Base-by-base conservation (phyloP, 495 filamentous ascomycete genomes). In the Cetradonia linearis region DNA sequence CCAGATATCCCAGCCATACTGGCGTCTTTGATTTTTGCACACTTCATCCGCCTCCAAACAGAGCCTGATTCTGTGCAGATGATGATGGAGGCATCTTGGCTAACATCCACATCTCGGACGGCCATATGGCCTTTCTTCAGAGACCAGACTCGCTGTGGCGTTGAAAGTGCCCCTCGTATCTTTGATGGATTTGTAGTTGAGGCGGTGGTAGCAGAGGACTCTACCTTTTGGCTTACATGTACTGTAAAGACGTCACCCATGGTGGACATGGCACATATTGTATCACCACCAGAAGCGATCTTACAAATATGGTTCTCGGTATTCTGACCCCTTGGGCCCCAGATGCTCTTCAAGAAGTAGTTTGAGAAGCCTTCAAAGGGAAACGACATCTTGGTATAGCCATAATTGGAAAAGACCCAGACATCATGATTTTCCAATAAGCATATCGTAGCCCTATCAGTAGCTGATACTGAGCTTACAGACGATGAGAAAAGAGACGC, bases 1-100 rank as follows among this genome's bases (percentile, higher is more conserved):
- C 81, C 84, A 7, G 67, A 70, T 13, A 62, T 63, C 2, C 70
- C 66, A n/a, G 79, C 72, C 5, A 76, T 73, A 55, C 75, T 81
- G 1, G 84, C 78, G 66, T 88, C 84, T 66, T 95, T 95, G 61
- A 82, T 81, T 62, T 91, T 92, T 10, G 79, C 76, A 64, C 94
- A 80, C 66, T 88, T 90, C 59, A 89, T 80, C 50, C 92, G 84
- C 58, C 80, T 83, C 91, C 91, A 98, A 1, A 96, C 91, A 48
- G 87, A 91, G 7, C 93, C 93, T 38, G 89, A 90, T 59, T 88
- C 78, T 2, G 93, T 97, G 65, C 89, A 91, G 60, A 98, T 83
- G 60, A 98, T 95, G 61, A 98, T 89, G 3, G 91, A 95, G 8
- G 91, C 94, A 74, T 96, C 87, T 69, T 94, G 89, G 16, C 90